Percentiles rank a stretch among this genome's conserved stretches.
phyloP scores from a whole-genome alignment of 208 protist species.

The Wallacemonas sp. region DNA sequence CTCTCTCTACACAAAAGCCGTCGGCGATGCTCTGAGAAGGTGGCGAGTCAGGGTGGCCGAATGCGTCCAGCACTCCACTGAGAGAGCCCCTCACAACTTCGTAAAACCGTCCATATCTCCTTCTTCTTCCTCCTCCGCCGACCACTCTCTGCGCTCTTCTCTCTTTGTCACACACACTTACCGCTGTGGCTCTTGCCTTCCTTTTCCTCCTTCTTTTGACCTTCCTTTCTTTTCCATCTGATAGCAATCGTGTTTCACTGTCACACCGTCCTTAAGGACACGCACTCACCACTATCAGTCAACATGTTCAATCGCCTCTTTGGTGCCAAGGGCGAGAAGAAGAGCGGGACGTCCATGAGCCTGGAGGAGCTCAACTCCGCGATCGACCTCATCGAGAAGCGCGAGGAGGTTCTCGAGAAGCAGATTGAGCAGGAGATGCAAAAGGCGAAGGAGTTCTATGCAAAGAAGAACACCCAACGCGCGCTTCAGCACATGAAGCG shows the following conservation, averaged over 20 bases:
- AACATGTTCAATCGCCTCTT: constrained; percentile 80
- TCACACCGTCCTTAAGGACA: neutral
- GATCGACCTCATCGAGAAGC: constrained; percentile 85
- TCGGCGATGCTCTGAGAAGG: too few relatives aligned
- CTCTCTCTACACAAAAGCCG: too few relatives aligned
- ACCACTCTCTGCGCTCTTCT: constrained; percentile 10
- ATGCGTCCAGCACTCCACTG: too few relatives aligned
- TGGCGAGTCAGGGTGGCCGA: too few relatives aligned
- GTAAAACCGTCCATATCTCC: neutral
- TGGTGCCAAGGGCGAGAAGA: constrained; percentile 63
- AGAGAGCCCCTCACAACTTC: too few relatives aligned
- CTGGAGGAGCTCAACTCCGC: constrained; percentile 78
- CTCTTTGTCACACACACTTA: constrained; percentile 1
- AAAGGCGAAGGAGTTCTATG: constrained; percentile 79
- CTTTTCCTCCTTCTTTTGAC: too few relatives aligned
- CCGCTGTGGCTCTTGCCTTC: neutral
- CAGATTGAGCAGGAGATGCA: constrained; percentile 78
- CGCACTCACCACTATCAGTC: neutral
- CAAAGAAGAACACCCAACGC: constrained; percentile 84
- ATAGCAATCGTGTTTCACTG: too few relatives aligned
- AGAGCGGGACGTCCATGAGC: constrained; percentile 19
- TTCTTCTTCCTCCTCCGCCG: neutral
- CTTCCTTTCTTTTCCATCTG: constrained; percentile 11
- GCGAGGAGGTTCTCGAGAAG: constrained; percentile 81
- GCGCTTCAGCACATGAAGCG: constrained; percentile 90